Evolutionary conservation across 2,329 filamentous ascomycete genomes (phyloP), one percentile per base, ranked within the genome.

Genomic region (Fusarium nodosum): DNA sequence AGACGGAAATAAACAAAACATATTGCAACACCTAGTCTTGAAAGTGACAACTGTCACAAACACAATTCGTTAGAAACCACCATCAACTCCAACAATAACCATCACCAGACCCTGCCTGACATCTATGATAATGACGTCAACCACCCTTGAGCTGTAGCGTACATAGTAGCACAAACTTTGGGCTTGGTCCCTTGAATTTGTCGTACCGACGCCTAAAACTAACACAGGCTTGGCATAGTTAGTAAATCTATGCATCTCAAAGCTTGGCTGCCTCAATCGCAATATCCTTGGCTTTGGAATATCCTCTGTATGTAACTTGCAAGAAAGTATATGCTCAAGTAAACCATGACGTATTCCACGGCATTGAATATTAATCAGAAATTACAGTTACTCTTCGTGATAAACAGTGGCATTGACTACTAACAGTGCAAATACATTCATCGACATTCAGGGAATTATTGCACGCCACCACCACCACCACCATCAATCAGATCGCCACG

Each of bases 121-220:
- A 42, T 48, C 39, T 30, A 4, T 39, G 16, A 41, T 47, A 44
- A 59, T 72, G 70, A 72, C 70, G 70, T 72, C 70, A 72, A 61
- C 24, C 28, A 9, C 30, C 42, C 18, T 38, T 12, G 15, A 65
- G 24, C n/a, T 39, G 36, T 38, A 38, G n/a, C 11, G 36, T 3
- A 33, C 5, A 24, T 24, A 13, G 34, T 39, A 41, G 34, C 31
- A 42, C 41, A 54, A 60, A 54, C 20, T 57, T 38, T 50, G 41
- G 47, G 28, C 33, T 33, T 60, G 63, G 66, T 68, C 62, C 67
- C 62, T 69, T 60, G 63, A 54, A 50, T 51, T 48, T 54, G 36
- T 68, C 53, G 45, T 50, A 46, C 67, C 51, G 48, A 64, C 51
- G 54, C 47, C 31, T 46, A 10, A 18, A 39, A 18, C 60, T 63